Conservation (phyloP, 768 basidiomycete genomes). For the Tylopilus balloui region DNA sequence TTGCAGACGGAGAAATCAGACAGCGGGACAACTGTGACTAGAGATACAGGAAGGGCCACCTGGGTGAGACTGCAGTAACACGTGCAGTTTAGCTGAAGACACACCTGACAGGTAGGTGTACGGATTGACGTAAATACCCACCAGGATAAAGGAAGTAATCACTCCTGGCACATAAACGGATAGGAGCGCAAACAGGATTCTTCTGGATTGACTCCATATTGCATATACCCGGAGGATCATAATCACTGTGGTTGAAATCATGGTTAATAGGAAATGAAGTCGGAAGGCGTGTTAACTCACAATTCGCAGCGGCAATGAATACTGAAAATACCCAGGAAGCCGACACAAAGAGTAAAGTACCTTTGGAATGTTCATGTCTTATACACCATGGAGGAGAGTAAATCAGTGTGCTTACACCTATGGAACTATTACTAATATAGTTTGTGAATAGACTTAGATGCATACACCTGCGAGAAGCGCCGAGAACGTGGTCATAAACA, state of each 20-base stretch:
- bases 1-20: not conserved
- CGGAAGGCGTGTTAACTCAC: not conserved
- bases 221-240: slow-evolving; percentile 1
- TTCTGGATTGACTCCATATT: not conserved
- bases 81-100: not conserved
- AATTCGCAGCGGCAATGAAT: slow-evolving; percentile 1
- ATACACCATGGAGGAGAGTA: not conserved
- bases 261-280: not conserved
- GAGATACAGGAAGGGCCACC: not conserved
- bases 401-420: not conserved
- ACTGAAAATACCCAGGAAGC: not conserved
- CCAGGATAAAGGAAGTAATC: not conserved
- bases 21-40: not conserved
- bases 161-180: not conserved
- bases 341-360: not conserved
- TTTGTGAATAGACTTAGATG: not conserved
- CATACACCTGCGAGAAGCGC: not conserved
- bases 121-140: not conserved
- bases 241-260: not conserved
- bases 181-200: not conserved
- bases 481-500: not conserved
- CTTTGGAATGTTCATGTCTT: not conserved
- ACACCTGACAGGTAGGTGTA: not conserved
- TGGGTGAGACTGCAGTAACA: not conserved
- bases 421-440: not conserved